Evolutionary conservation across 2,329 filamentous ascomycete species (phyloP).

Genomic region (Graphilbum ipis-grandicollis): DNA sequence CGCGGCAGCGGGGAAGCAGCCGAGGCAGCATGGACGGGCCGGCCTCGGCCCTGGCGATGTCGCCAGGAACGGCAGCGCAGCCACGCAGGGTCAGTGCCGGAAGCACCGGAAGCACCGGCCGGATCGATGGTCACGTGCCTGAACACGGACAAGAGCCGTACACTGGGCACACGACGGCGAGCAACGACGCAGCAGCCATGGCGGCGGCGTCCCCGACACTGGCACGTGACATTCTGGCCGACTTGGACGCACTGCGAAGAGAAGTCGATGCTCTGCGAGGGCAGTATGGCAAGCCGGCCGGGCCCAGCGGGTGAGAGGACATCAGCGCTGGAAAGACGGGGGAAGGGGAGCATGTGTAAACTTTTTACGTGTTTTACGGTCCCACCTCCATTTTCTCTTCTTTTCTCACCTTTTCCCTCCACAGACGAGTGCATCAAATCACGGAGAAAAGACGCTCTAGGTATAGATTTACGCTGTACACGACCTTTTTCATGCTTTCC

Average conservation of each 20-base stretch:
- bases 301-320: background rate
- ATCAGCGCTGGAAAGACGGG: too few relatives aligned
- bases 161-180: too few relatives aligned
- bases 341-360: too few relatives aligned
- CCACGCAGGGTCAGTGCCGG: slow-evolving; percentile 17
- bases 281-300: slow-evolving; percentile 3
- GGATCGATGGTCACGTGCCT: slow-evolving; percentile 5
- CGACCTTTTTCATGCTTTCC: too few relatives aligned
- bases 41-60: background rate
- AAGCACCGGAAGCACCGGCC: slow-evolving; percentile 9
- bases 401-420: too few relatives aligned
- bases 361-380: too few relatives aligned
- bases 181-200: too few relatives aligned
- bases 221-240: slow-evolving; percentile 48
- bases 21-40: slow-evolving; percentile 23
- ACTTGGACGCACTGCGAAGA: slow-evolving; percentile 52
- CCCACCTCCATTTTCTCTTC: too few relatives aligned
- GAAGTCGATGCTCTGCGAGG: slow-evolving; percentile 54
- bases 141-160: slow-evolving; percentile 9
- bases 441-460: too few relatives aligned
- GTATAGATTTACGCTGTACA: too few relatives aligned
- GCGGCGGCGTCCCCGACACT: too few relatives aligned
- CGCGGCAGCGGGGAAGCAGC: slow-evolving; percentile 28
- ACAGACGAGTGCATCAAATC: too few relatives aligned
- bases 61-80: background rate